Conservation (phyloP, 108 stramenopile species). For the Aurantiochytrium sp. region DNA sequence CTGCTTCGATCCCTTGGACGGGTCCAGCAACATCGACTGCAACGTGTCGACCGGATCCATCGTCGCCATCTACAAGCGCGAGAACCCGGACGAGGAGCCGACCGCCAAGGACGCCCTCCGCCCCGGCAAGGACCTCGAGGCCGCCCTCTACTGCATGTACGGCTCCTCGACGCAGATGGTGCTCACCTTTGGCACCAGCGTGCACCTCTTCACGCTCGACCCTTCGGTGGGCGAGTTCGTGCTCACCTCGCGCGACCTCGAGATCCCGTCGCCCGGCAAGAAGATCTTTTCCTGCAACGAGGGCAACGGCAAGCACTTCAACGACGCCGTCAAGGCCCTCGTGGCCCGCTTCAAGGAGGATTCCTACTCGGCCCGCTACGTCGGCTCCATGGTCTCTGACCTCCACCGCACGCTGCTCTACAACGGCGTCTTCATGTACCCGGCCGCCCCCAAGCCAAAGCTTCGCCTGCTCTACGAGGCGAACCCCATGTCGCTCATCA, state of each 20-base stretch:
- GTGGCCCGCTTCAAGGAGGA: slow-evolving; percentile 82
- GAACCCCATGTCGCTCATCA: slow-evolving; percentile 97
- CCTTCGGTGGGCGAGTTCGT: slow-evolving; percentile 97
- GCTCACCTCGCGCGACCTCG: slow-evolving; percentile 80
- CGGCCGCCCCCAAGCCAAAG: slow-evolving; percentile 86
- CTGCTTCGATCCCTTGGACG: slow-evolving; percentile 97
- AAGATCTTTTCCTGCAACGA: slow-evolving; percentile 95
- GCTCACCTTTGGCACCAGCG: slow-evolving; percentile 81
- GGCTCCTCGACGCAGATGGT: slow-evolving; percentile 91
- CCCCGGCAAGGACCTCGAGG: slow-evolving; percentile 81
- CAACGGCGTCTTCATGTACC: slow-evolving; percentile 97
- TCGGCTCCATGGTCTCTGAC: slow-evolving; percentile 98
- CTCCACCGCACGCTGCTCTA: slow-evolving; percentile 98
- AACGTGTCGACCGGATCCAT: slow-evolving; percentile 97
- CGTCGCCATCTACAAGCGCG: slow-evolving; percentile 87
- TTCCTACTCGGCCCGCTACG: slow-evolving; percentile 87
- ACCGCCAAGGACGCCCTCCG: slow-evolving; percentile 83
- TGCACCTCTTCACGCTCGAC: slow-evolving; percentile 95
- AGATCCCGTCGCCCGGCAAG: slow-evolving; percentile 82
- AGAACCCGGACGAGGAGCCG: slow-evolving; percentile 60
- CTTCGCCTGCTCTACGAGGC: slow-evolving; percentile 96
- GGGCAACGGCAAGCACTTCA: slow-evolving; percentile 88
- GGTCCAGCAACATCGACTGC: slow-evolving; percentile 98
- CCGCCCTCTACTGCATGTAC: slow-evolving; percentile 93
- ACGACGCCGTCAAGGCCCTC: slow-evolving; percentile 82